Evolutionary conservation across 306 rosid species (phyloP), one percentile per base, ranked within the genome.

Genomic region (Cicer arietinum): DNA sequence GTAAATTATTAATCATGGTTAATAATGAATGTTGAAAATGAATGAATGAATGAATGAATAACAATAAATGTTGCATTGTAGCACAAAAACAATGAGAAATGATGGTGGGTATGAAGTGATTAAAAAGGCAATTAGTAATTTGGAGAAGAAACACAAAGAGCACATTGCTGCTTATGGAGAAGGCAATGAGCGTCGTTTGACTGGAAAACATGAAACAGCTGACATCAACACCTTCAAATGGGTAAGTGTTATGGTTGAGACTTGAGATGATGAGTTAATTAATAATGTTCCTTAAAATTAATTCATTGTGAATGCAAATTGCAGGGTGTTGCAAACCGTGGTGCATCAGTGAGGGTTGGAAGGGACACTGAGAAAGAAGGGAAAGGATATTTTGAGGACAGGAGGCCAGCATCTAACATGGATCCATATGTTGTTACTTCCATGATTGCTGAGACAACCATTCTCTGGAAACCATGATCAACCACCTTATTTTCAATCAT

Each of bases 331-430:
- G 98, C 98, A 2, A 87, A 91, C 79, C 98, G 98, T 16, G 98
- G 97, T 42, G 97, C 98, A 41, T 93, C 98, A 0, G 77, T 93
- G 10, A 86, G 98, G 67, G 94, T 93, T 44, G 98, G 98, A 0
- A 84, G 98, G 50, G 98, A 94, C 69, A 94, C 98, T 6, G 98
- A 94, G 80, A 84, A 82, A 67, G 92, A n/a, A 16, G 98, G 98
- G 6, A 94, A 91, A 68, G 98, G 98, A 10, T 94, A 94, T 44
- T 94, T 94, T 42, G 98, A 93, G 77, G 98, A 93, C 58, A 77
- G 98, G 75, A 89, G 98, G 83, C 98, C 98, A 0, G 91, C 96
- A 0, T 93, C 98, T 10, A 93, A 93, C 90, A 93, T 93, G 98
- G 97, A 93, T 73, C 98, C 98, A 0, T 93, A 93, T 35, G 82